phyloP scores from a whole-genome alignment of 176 grass and related monocot genomes.

The Puya raimondii region DNA sequence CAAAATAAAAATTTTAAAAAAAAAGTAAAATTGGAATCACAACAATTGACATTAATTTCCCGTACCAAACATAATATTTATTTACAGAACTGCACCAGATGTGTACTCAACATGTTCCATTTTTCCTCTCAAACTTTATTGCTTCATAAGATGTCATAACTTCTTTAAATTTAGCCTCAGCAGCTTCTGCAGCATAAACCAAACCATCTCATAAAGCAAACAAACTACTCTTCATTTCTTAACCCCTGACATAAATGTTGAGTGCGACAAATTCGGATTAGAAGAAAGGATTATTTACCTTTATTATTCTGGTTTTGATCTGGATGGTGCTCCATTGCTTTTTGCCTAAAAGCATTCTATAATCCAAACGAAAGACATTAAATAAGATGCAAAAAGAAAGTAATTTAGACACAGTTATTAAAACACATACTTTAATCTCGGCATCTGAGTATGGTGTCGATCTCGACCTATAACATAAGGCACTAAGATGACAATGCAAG shows the following conservation, averaged over 20 bases:
- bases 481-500: conserved; percentile 4
- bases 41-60: too few relatives aligned
- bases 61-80: too few relatives aligned
- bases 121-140: conserved; percentile 61
- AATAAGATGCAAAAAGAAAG: background rate
- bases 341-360: conserved; percentile 72
- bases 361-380: conserved; percentile 18
- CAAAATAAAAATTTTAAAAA: too few relatives aligned
- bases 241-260: too few relatives aligned
- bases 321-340: conserved; percentile 83
- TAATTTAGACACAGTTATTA: conserved; percentile 9
- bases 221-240: background rate
- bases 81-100: background rate
- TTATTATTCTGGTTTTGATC: conserved; percentile 78
- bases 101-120: conserved; percentile 32
- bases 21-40: too few relatives aligned
- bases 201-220: background rate
- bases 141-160: conserved; percentile 73
- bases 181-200: conserved; percentile 32
- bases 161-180: conserved; percentile 86
- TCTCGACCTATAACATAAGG: conserved; percentile 39
- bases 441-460: conserved; percentile 61
- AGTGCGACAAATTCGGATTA: background rate
- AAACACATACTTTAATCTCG: conserved; percentile 67
- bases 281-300: conserved; percentile 24